Evolutionary conservation across 768 basidiomycete species (phyloP).

Genomic region (Boletus rex-veris): DNA sequence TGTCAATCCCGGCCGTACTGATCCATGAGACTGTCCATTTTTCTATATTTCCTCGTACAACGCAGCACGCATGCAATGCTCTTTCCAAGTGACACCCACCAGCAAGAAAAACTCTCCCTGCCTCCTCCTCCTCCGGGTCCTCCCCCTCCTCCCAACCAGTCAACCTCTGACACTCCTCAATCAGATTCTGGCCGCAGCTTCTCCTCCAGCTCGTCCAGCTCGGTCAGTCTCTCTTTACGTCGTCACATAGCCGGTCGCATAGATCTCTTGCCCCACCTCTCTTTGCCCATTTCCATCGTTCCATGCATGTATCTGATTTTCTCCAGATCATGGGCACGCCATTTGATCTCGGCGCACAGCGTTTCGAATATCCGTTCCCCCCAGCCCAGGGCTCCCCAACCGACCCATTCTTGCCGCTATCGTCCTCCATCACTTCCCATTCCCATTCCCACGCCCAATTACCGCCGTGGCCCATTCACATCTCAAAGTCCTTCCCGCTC

Average conservation of each 20-base stretch:
- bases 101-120: neutral
- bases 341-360: constrained; percentile 32
- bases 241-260: too few species aligned
- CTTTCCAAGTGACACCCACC: constrained; percentile 19
- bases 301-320: too few species aligned
- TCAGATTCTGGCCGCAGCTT: constrained; percentile 32
- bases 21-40: neutral
- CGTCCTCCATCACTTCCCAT: constrained; percentile 15
- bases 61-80: constrained; percentile 18
- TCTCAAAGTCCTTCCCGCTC: constrained; percentile 31
- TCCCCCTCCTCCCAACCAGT: neutral
- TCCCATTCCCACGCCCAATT: constrained; percentile 19
- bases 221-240: constrained; percentile 21
- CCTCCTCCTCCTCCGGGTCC: neutral
- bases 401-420: constrained; percentile 24
- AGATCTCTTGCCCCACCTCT: too few species aligned
- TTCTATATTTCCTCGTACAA: neutral
- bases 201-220: constrained; percentile 30
- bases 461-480: constrained; percentile 27
- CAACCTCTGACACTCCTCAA: constrained; percentile 17
- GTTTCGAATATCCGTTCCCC: constrained; percentile 34
- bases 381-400: constrained; percentile 28
- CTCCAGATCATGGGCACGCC: constrained; percentile 32
- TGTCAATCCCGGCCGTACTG: constrained; percentile 8
- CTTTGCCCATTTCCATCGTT: too few species aligned